These are phyloP conservation scores for Fusarium azukiicola DNA, from an alignment of 2,329 filamentous ascomycete genomes.

Conservation along the genomic window DNA sequence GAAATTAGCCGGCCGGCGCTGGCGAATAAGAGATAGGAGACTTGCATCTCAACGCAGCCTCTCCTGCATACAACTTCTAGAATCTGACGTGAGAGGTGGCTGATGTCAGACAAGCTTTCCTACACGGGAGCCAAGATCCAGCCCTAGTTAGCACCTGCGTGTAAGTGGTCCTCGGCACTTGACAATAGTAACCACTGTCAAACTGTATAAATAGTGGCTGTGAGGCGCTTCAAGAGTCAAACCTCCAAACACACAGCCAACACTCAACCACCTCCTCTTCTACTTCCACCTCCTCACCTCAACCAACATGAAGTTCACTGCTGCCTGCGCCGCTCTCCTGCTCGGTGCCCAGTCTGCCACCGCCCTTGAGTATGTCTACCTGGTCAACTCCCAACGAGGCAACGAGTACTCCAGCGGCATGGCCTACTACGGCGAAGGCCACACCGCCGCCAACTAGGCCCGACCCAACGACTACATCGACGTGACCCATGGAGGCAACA, in stretches of 20 bases:
- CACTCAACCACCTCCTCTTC: not conserved
- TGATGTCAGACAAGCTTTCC: constrained; percentile 7
- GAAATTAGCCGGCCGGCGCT: not conserved
- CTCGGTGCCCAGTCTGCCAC: constrained; percentile 6
- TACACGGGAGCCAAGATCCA: not conserved
- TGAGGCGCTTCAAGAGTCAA: not conserved
- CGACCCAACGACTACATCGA: constrained; percentile 13
- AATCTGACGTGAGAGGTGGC: constrained; percentile 17
- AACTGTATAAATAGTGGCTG: not conserved
- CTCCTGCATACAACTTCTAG: constrained; percentile 13
- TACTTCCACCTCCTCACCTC: not conserved
- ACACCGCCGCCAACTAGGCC: not conserved
- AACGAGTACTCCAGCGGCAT: constrained; percentile 19
- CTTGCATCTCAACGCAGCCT: not conserved
- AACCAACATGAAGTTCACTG: constrained; percentile 9
- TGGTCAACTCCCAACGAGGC: constrained; percentile 11
- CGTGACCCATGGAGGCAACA: constrained; percentile 6
- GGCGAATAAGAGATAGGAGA: not conserved
- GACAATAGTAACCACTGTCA: too few relatives aligned
- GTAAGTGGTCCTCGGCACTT: not conserved
- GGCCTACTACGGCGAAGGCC: constrained; percentile 21
- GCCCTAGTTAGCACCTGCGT: not conserved
- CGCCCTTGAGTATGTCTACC: constrained; percentile 15
- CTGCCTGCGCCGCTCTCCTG: not conserved
- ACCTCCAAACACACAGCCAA: not conserved